Evolutionary conservation across 2,329 filamentous ascomycete species (phyloP).

Genomic region (Fusarium anguioides): DNA sequence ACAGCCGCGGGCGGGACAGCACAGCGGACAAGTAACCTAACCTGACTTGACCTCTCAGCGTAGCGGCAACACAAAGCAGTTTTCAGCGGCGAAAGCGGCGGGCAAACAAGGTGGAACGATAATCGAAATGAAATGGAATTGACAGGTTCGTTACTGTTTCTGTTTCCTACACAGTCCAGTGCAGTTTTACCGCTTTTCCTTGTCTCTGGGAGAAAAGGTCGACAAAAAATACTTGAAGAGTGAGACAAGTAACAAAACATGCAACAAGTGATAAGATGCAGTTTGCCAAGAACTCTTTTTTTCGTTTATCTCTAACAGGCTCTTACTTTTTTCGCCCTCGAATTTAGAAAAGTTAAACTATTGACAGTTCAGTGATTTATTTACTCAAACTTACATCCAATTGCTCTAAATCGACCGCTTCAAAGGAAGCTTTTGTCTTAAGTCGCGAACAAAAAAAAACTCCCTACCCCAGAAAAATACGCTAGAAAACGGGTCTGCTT

Average conservation of each 20-base stretch:
- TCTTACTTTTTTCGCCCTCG: neutral
- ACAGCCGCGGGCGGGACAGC: constrained; percentile 11
- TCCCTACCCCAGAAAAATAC: constrained; percentile 32
- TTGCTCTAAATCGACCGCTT: constrained; percentile 1
- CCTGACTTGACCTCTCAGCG: constrained; percentile 20
- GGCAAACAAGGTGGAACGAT: constrained; percentile 32
- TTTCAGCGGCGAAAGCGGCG: constrained; percentile 27
- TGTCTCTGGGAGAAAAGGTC: constrained; percentile 30
- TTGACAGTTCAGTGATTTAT: neutral
- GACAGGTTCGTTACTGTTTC: neutral
- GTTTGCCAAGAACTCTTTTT: neutral
- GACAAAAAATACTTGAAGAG: constrained; percentile 4
- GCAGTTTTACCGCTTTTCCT: constrained; percentile 20
- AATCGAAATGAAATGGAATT: constrained; percentile 3
- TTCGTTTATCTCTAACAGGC: too few relatives aligned
- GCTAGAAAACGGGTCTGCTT: constrained; percentile 41
- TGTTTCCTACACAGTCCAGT: neutral
- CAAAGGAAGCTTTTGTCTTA: constrained; percentile 4
- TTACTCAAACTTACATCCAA: neutral
- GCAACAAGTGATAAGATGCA: constrained; percentile 13
- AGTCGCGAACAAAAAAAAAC: constrained; percentile 22
- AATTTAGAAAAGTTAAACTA: neutral
- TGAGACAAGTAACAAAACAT: constrained; percentile 11
- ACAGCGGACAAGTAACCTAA: neutral
- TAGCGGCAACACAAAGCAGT: constrained; percentile 27